Evolutionary conservation across 2,329 filamentous ascomycete genomes (phyloP).

Genomic region (Claviceps maximensis): DNA sequence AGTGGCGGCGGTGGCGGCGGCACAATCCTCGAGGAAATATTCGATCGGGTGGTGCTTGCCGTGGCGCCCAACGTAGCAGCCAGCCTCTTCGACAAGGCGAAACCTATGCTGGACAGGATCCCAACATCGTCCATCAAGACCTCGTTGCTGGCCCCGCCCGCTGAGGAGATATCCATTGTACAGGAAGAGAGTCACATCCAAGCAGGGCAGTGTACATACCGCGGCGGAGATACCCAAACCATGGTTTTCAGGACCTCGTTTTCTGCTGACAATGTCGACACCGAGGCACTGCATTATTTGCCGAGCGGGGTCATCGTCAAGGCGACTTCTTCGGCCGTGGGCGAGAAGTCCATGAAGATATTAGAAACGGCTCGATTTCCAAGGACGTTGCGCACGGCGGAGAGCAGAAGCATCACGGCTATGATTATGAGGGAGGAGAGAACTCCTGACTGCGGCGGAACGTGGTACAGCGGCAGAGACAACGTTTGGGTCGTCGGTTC

Average conservation of each 20-base stretch:
- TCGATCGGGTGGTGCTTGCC: conserved; percentile 40
- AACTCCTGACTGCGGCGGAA: not conserved
- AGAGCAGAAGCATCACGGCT: conserved; percentile 34
- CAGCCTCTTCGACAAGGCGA: conserved; percentile 31
- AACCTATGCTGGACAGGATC: conserved; percentile 24
- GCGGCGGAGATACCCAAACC: conserved; percentile 16
- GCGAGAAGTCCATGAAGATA: conserved; percentile 23
- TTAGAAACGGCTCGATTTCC: conserved; percentile 36
- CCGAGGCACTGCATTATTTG: conserved; percentile 40
- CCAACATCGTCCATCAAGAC: conserved; percentile 36
- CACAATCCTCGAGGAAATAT: conserved; percentile 19
- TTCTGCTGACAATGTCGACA: conserved; percentile 17
- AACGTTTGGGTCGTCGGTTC: conserved; percentile 43
- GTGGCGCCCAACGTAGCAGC: conserved; percentile 40
- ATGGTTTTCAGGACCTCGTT: conserved; percentile 24
- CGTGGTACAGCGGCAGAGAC: conserved; percentile 41
- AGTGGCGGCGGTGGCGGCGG: not conserved
- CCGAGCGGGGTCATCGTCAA: conserved; percentile 38
- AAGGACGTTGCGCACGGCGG: conserved; percentile 35
- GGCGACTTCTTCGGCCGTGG: conserved; percentile 30
- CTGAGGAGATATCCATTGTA: conserved; percentile 4
- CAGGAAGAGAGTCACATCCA: conserved; percentile 1
- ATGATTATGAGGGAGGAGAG: conserved; percentile 15
- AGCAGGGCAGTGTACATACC: conserved; percentile 15
- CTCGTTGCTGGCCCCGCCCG: conserved; percentile 23